phyloP scores from a whole-genome alignment of 345 rosid genomes.

The Gossypium raimondii region DNA sequence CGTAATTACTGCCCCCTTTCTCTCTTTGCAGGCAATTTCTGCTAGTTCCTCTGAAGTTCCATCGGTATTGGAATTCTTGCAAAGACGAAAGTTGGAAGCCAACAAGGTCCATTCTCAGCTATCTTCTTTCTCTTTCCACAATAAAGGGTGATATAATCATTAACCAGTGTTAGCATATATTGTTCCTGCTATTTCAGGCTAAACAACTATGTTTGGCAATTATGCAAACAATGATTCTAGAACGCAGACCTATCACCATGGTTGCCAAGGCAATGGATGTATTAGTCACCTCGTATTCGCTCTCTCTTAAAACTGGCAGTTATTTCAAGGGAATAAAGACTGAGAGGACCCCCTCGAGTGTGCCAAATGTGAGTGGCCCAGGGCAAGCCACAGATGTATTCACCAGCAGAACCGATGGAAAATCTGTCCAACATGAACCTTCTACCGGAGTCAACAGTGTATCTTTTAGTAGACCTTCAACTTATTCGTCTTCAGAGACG shows the following conservation, averaged over 20 bases:
- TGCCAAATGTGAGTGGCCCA: conserved; percentile 27
- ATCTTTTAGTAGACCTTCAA: conserved; percentile 32
- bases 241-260: conserved; percentile 75
- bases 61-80: conserved; percentile 80
- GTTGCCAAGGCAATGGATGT: conserved; percentile 80
- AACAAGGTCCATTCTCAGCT: conserved; percentile 53
- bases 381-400: conserved; percentile 29
- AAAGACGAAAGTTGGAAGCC: conserved; percentile 86
- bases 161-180: conserved; percentile 15
- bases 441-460: conserved; percentile 27
- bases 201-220: conserved; percentile 80
- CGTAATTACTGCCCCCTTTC: conserved; percentile 17
- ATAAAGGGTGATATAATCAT: neutral
- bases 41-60: conserved; percentile 94
- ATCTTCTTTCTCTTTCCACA: neutral
- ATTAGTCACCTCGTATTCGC: conserved; percentile 64
- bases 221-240: conserved; percentile 67
- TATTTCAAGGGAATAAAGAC: conserved; percentile 56
- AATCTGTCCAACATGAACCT: conserved; percentile 33
- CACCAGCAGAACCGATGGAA: conserved; percentile 39
- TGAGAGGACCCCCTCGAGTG: conserved; percentile 39
- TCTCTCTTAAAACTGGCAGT: conserved; percentile 61
- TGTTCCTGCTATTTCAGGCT: conserved; percentile 51
- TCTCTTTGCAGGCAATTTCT: conserved; percentile 73
- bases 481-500: conserved; percentile 43